Base-by-base conservation (phyloP, 192 early-diverging fungal genomes). In the Ambispora gerdemannii region DNA sequence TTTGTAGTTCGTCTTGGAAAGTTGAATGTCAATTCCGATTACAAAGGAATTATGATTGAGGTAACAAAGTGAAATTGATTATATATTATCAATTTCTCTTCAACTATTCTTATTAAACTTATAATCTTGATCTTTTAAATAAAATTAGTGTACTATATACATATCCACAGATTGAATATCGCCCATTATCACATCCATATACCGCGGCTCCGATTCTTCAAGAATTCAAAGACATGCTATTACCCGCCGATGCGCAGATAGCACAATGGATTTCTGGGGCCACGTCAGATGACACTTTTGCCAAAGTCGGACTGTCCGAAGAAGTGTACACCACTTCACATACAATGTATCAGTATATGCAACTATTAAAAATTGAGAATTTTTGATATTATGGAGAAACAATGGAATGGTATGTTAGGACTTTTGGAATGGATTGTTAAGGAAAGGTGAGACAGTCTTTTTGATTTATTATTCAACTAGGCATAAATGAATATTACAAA, bases 251-350 rank as follows among this genome's bases (percentile, higher is more conserved):
- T 50, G 24, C 47, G 3, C 17, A 27, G 2, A 50, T 66, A 47
- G 63, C 28, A 25, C 22, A 30, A 30, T 65, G 63, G 63, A 25
- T 43, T 19, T 27, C 38, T 43, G 38, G 38, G 6, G 38, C 38
- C 6, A 15, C 15, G 0, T 36, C 1, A n/a, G 47, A 65, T 24
- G 4, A 65, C 43, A 27, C 63, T 30, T 65, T 36, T 50, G 20
- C 47, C 15, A 65, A 65, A 65, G 43, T 65, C 30, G 63, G 63
- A n/a, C 50, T 65, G 30, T 65, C 63, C 31, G 63, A 65, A 31
- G 63, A 65, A 30, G 2, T 27, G 13, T 65, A 47, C 50, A 65
- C 63, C 19, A 65, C 35, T 17, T 20, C 43, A 3, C 63, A 65
- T 28, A 65, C 63, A 10, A 27, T 17, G 10, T 65, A 65, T 50